phyloP scores from a whole-genome alignment of 169 alveolate species.

The Plasmodium vivax region DNA sequence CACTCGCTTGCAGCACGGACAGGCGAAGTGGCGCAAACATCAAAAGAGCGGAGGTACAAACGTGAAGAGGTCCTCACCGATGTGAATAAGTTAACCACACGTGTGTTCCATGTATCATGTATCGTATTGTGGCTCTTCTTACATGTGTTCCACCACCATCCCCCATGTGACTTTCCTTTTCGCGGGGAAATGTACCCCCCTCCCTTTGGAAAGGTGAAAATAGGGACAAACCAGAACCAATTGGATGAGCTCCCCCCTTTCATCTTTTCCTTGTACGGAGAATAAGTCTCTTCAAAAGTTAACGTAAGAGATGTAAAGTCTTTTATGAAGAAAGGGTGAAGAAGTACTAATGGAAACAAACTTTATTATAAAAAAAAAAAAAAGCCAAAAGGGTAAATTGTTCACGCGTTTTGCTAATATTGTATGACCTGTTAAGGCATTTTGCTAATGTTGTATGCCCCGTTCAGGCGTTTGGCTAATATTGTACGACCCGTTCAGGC shows the following conservation, averaged over 20 bases:
- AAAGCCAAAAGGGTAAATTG: not conserved
- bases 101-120: not conserved
- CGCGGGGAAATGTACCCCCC: not conserved
- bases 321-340: not conserved
- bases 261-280: not conserved
- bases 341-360: not conserved
- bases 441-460: too few species aligned
- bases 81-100: not conserved
- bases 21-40: not conserved
- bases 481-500: not conserved
- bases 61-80: not conserved
- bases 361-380: not conserved
- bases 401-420: not conserved
- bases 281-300: not conserved
- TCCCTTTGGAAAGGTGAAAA: not conserved
- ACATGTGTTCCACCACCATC: not conserved
- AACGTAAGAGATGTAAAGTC: not conserved
- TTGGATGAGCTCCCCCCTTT: not conserved
- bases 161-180: not conserved
- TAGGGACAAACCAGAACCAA: not conserved
- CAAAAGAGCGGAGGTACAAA: not conserved
- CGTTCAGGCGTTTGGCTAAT: not conserved
- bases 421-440: not conserved
- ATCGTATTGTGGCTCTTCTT: not conserved
- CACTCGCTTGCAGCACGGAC: not conserved